Evolutionary conservation across 805 yeast genomes (phyloP).

Genomic region (Metschnikowia gelsemii): DNA sequence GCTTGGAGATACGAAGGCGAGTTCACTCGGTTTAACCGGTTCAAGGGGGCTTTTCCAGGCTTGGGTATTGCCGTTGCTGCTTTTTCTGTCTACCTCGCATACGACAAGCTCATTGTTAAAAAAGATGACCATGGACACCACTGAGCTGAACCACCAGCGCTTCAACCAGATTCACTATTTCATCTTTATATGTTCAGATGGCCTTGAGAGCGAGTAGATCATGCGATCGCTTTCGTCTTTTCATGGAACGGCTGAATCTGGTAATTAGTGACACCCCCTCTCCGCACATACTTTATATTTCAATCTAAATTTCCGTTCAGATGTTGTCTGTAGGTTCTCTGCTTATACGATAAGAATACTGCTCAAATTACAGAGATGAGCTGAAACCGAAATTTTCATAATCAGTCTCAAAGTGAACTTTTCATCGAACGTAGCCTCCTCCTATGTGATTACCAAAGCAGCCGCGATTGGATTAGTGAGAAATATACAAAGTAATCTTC

Average conservation of each 20-base stretch:
- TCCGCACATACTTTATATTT: not conserved
- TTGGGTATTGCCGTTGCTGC: conserved; percentile 76
- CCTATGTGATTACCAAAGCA: not conserved
- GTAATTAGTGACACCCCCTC: not conserved
- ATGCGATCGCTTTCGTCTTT: too few species aligned
- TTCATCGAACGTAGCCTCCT: not conserved
- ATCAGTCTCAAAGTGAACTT: too few species aligned
- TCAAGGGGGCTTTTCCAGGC: conserved; percentile 76
- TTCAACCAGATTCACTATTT: too few species aligned
- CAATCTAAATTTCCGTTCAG: not conserved
- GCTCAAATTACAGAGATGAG: too few species aligned
- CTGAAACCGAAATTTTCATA: too few species aligned
- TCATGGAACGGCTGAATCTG: not conserved
- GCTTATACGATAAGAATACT: not conserved
- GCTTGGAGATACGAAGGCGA: conserved; percentile 91
- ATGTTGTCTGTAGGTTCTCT: not conserved
- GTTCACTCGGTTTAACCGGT: conserved; percentile 67
- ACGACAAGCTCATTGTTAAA: conserved; percentile 53
- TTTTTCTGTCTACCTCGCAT: conserved; percentile 61
- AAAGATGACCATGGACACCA: conserved; percentile 30
- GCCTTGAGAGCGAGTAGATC: too few species aligned
- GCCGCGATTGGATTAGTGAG: too few species aligned
- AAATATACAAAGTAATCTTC: not conserved
- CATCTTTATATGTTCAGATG: too few species aligned
- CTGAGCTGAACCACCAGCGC: conserved; percentile 1